Conservation (phyloP, 192 early-diverging fungal genomes). For the Backusella tarrabulga region DNA sequence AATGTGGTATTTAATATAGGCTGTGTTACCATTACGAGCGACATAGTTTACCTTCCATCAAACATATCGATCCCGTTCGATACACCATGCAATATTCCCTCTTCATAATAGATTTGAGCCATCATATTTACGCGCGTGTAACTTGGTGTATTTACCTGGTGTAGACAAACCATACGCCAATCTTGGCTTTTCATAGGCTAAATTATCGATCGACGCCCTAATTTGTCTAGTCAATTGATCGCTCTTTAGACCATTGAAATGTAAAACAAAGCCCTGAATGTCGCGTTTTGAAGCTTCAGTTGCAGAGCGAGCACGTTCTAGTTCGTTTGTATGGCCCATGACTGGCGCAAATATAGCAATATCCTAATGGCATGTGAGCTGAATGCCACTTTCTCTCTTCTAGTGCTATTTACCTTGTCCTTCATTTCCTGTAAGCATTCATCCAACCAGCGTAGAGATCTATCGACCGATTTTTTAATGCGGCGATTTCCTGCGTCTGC, state of each 20-base stretch:
- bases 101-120: constrained; percentile 15
- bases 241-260: constrained; percentile 34
- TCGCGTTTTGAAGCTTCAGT: constrained; percentile 41
- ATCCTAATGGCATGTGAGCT: constrained; percentile 3
- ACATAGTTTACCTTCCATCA: constrained; percentile 42
- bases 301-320: constrained; percentile 50
- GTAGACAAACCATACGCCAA: constrained; percentile 51
- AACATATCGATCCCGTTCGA: constrained; percentile 67
- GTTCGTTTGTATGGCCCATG: constrained; percentile 39
- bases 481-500: constrained; percentile 37
- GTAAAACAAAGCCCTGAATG: constrained; percentile 51
- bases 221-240: constrained; percentile 40
- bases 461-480: constrained; percentile 43
- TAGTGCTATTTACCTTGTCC: constrained; percentile 30
- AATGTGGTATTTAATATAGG: too few species aligned
- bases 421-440: constrained; percentile 21
- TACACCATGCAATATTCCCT: constrained; percentile 48
- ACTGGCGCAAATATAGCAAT: constrained; percentile 51
- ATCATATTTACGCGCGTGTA: not conserved
- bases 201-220: constrained; percentile 43
- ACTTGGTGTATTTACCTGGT: constrained; percentile 38
- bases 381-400: not conserved
- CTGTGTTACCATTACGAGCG: not conserved
- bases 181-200: constrained; percentile 56
- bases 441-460: constrained; percentile 52